phyloP scores from a whole-genome alignment of 306 rosid genomes.

The Comarum palustre region DNA sequence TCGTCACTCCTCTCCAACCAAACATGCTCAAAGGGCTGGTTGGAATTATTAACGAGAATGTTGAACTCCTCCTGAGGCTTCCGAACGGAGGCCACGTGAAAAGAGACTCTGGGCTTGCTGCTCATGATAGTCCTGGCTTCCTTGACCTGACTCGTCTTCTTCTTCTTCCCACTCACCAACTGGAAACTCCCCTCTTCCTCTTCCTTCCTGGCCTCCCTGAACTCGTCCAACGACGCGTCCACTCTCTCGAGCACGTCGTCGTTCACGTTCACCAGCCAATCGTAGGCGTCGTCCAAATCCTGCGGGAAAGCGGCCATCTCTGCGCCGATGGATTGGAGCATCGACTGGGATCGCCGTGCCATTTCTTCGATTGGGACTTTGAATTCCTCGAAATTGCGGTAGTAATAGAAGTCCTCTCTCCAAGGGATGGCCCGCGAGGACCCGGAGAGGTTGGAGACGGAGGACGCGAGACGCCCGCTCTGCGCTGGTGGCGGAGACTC shows the following conservation, averaged over 20 bases:
- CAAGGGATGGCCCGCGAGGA: slow-evolving; percentile 64
- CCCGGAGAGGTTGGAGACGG: slow-evolving; percentile 53
- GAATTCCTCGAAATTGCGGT: slow-evolving; percentile 65
- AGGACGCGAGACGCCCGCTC: slow-evolving; percentile 46
- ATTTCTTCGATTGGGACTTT: slow-evolving; percentile 47
- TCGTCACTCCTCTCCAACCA: slow-evolving; percentile 84
- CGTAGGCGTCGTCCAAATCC: slow-evolving; percentile 58
- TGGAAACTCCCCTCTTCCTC: slow-evolving; percentile 46
- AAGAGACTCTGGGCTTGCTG: slow-evolving; percentile 72
- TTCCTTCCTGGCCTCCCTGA: slow-evolving; percentile 38
- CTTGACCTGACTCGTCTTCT: background rate
- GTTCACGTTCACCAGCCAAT: slow-evolving; percentile 73
- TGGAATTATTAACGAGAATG: slow-evolving; percentile 62
- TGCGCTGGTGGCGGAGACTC: slow-evolving; percentile 18
- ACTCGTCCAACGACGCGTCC: slow-evolving; percentile 58
- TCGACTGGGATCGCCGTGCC: slow-evolving; percentile 48
- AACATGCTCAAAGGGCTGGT: slow-evolving; percentile 80
- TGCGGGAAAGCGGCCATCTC: slow-evolving; percentile 37
- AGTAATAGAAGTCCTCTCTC: slow-evolving; percentile 61
- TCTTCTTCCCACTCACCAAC: slow-evolving; percentile 24
- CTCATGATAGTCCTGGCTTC: slow-evolving; percentile 38
- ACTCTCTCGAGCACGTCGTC: slow-evolving; percentile 67
- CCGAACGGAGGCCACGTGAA: slow-evolving; percentile 73
- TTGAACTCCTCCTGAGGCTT: slow-evolving; percentile 77
- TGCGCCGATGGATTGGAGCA: slow-evolving; percentile 53